Evolutionary conservation across 371 early-diverging fungal species (phyloP).

Genomic region (Actinomortierella wolfii): DNA sequence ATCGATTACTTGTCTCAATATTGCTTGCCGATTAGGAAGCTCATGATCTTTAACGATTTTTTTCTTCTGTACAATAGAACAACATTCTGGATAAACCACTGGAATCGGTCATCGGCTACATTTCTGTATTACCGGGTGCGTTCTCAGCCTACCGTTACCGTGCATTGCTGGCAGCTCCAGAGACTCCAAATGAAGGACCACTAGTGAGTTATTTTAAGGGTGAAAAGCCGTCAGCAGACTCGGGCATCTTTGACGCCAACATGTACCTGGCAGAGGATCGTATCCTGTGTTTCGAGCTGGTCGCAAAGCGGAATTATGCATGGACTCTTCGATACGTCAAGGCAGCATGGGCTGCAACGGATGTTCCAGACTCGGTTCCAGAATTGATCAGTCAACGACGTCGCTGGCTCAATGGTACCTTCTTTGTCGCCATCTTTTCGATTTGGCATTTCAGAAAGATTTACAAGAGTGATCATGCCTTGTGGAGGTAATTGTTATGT

Average conservation of each 20-base stretch:
- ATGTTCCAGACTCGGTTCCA: constrained; percentile 69
- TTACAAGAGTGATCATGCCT: constrained; percentile 74
- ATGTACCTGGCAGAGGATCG: constrained; percentile 83
- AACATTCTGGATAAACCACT: constrained; percentile 87
- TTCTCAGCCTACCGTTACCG: constrained; percentile 73
- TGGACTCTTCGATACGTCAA: constrained; percentile 77
- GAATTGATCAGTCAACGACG: constrained; percentile 75
- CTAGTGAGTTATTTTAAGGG: constrained; percentile 70
- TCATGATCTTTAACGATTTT: too few species aligned
- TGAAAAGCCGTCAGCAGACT: constrained; percentile 52
- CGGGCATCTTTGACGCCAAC: constrained; percentile 68
- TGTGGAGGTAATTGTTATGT: constrained; percentile 15
- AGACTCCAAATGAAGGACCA: constrained; percentile 61
- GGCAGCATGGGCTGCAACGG: constrained; percentile 73
- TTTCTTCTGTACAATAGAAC: constrained; percentile 29
- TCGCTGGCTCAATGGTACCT: constrained; percentile 77
- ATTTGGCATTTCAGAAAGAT: constrained; percentile 79
- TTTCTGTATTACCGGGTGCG: constrained; percentile 79
- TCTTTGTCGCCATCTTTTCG: constrained; percentile 75
- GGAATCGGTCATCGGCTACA: constrained; percentile 85
- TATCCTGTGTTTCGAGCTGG: constrained; percentile 77
- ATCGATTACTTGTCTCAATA: constrained; percentile 37
- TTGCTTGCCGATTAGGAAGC: too few species aligned
- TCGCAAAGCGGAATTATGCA: constrained; percentile 63
- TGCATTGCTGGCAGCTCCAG: constrained; percentile 57